phyloP scores from a whole-genome alignment of 2,329 filamentous ascomycete species.

The Endothia cerciana region DNA sequence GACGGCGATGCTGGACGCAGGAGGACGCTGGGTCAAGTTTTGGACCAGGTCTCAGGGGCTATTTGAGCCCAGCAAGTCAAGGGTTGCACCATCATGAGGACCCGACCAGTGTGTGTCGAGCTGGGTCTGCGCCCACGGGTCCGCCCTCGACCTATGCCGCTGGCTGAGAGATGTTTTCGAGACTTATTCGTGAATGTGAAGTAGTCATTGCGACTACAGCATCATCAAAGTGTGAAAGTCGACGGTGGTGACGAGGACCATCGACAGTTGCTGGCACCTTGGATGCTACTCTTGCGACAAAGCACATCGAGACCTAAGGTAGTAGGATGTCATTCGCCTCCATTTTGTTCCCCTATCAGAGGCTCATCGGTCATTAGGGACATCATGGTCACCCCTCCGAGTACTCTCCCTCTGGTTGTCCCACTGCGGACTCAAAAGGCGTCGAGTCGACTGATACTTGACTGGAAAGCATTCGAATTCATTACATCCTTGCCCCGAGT shows the following conservation, averaged over 20 bases:
- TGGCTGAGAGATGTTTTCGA: background rate
- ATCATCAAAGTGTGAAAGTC: background rate
- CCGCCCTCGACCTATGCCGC: too few relatives aligned
- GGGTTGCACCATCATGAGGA: background rate
- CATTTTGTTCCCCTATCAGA: background rate
- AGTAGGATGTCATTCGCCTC: background rate
- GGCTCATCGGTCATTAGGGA: background rate
- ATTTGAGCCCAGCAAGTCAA: conserved; percentile 38
- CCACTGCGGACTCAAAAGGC: background rate
- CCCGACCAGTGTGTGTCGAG: background rate
- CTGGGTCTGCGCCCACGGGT: background rate
- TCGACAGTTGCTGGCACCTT: background rate
- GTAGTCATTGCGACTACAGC: background rate
- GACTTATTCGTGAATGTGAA: background rate
- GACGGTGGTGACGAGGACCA: background rate
- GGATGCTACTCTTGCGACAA: background rate
- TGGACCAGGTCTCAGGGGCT: conserved; percentile 62
- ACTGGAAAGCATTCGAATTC: background rate
- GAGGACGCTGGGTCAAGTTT: conserved; percentile 63
- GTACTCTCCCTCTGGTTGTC: background rate
- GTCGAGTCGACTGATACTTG: background rate
- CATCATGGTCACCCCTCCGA: background rate
- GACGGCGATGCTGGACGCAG: conserved; percentile 55
- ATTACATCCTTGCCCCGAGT: background rate
- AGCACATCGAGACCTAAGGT: background rate